Conservation (phyloP, 805 yeast genomes). For the Brettanomyces bruxellensis region DNA sequence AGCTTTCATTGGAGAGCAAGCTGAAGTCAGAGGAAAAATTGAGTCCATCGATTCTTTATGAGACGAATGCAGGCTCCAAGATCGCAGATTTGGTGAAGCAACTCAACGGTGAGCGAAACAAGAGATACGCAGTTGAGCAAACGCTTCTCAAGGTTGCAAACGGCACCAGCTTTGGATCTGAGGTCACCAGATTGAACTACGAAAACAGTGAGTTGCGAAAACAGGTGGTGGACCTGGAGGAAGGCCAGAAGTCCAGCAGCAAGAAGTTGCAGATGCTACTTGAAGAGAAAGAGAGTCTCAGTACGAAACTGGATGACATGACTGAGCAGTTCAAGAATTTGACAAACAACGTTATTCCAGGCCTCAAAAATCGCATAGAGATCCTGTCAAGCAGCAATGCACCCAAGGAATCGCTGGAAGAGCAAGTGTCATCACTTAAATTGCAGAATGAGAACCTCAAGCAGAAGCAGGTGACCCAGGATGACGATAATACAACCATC, state of each 20-base stretch:
- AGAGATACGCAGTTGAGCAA: conserved; percentile 64
- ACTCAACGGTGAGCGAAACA: conserved; percentile 54
- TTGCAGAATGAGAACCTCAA: conserved; percentile 24
- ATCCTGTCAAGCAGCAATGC: conserved; percentile 18
- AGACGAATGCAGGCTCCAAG: conserved; percentile 30
- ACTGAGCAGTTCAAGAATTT: conserved; percentile 32
- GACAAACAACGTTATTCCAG: conserved; percentile 36
- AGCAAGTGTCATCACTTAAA: conserved; percentile 21
- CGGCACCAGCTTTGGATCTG: conserved; percentile 42
- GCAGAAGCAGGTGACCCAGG: conserved; percentile 22
- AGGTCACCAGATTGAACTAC: conserved; percentile 43
- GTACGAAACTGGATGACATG: conserved; percentile 31
- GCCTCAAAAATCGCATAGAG: conserved; percentile 33
- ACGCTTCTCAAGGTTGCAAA: conserved; percentile 37
- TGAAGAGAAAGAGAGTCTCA: conserved; percentile 27
- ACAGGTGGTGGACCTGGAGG: conserved; percentile 35
- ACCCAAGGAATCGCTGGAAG: conserved; percentile 8
- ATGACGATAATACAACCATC: conserved; percentile 6
- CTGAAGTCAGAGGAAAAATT: conserved; percentile 13
- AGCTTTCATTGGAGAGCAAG: conserved; percentile 47
- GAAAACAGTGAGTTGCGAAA: conserved; percentile 44
- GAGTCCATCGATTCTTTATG: conserved; percentile 11
- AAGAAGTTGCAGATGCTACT: conserved; percentile 35
- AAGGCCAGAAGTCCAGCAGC: conserved; percentile 35
- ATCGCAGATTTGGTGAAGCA: conserved; percentile 47